A percentile compares a stretch with the other conserved stretches of the same genome.
Conservation (phyloP, 805 yeast genomes). For the Saturnispora sekii region DNA sequence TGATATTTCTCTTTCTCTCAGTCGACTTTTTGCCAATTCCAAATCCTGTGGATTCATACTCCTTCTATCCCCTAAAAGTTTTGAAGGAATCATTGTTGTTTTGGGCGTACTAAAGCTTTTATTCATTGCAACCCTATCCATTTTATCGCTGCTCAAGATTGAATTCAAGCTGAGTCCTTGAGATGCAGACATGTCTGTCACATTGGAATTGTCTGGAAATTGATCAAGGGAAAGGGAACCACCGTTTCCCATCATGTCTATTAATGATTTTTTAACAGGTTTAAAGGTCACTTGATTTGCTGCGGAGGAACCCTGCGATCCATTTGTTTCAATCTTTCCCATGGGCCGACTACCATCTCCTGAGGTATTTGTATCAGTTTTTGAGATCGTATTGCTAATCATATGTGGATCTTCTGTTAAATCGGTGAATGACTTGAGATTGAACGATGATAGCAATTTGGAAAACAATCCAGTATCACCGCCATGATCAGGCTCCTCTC, state of each 20-base stretch:
- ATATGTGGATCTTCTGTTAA: conserved; percentile 5
- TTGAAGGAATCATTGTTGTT: not conserved
- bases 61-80: not conserved
- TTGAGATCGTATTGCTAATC: not conserved
- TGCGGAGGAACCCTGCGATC: conserved; percentile 8
- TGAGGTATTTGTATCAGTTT: not conserved
- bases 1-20: not conserved
- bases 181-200: too few relatives aligned
- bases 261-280: conserved; percentile 36
- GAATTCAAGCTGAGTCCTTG: too few relatives aligned
- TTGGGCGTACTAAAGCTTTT: too few relatives aligned
- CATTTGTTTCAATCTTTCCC: not conserved
- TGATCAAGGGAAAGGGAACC: conserved; percentile 35
- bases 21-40: not conserved
- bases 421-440: conserved; percentile 19
- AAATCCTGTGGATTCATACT: conserved; percentile 1
- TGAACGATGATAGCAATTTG: conserved; percentile 21
- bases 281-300: conserved; percentile 31
- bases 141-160: too few relatives aligned
- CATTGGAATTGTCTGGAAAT: conserved; percentile 13
- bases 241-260: conserved; percentile 36
- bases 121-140: too few relatives aligned
- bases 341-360: conserved; percentile 2
- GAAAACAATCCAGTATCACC: conserved; percentile 19
- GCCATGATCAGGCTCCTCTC: conserved; percentile 2